Base-by-base conservation (phyloP, 176 grass and related monocot genomes). In the Tuctoria greenei region DNA sequence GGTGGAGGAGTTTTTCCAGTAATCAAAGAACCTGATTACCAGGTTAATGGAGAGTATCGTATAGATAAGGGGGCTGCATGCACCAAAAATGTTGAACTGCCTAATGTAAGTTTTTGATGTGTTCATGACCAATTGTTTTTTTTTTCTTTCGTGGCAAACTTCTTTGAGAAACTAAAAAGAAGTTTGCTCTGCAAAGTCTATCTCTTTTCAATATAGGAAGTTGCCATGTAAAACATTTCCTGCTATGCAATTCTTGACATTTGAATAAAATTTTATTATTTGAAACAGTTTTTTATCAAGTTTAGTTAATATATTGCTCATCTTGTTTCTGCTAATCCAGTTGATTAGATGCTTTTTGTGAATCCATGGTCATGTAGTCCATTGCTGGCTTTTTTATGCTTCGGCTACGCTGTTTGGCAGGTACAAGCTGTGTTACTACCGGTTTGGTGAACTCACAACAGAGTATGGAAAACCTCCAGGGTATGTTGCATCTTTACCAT, bases 21-120 rank as follows among this genome's bases (percentile, higher is more conserved):
- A 72, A 99, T 99, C 55, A 99, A 92, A 86, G 95, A 99, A 44
- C 92, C 95, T 36, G 95, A 99, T 86, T 99, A 99, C 85, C 95
- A 95, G 88, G 92, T 95, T 49, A 99, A 99, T 24, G 95, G 95
- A 37, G 95, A 99, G 51, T 99, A 92, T 73, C 95, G 92, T 75
- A 71, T 99, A 80, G 95, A 99, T 63, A 99, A 99, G 61, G 95
- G 95, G n/a, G 95, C 95, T 61, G 85, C 95, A 21, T 61, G 85
- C 95, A 21, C 89, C 89, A 80, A 99, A 99, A 85, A 95, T 99
- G 95, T 86, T 99, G 80, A 99, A 99, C 38, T 99, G 95, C 79
- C 85, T 99, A 76, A 99, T 99, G 95, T 99, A 92, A 92, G 89
- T 69, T 68, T 71, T 27, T 35, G 10, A 46, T 20, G 26, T 17